These are phyloP conservation scores for Filosporella fistucella DNA, from an alignment of 495 filamentous ascomycete species.

Conservation along the genomic window DNA sequence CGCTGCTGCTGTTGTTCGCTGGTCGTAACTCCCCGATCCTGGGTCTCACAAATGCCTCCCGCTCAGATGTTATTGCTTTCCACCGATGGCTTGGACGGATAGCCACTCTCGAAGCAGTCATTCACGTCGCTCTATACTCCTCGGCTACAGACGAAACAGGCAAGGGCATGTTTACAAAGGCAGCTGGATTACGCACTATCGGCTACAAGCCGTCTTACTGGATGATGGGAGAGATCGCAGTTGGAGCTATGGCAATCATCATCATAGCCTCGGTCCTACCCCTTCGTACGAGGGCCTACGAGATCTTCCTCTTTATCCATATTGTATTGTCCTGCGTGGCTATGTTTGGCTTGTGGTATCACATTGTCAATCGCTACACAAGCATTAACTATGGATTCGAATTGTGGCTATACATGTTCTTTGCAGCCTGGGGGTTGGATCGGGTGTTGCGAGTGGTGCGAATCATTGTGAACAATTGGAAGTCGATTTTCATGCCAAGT, in stretches of 20 bases:
- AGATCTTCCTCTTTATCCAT: constrained; percentile 50
- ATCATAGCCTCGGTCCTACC: constrained; percentile 40
- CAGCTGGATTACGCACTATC: not conserved
- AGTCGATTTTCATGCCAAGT: not conserved
- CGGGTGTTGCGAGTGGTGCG: constrained; percentile 43
- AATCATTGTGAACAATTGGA: not conserved
- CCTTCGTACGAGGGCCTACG: constrained; percentile 44
- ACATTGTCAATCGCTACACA: not conserved
- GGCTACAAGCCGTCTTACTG: not conserved
- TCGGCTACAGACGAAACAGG: not conserved
- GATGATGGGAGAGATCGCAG: constrained; percentile 31
- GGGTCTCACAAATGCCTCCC: constrained; percentile 51
- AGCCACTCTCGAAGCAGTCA: constrained; percentile 44
- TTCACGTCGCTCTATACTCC: constrained; percentile 37
- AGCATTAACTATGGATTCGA: not conserved
- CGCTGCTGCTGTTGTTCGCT: constrained; percentile 46
- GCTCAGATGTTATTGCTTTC: constrained; percentile 47
- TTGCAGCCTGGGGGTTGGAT: constrained; percentile 49
- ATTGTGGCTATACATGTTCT: constrained; percentile 4
- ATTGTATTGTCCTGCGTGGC: constrained; percentile 45
- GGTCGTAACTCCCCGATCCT: constrained; percentile 52
- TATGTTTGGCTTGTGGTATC: constrained; percentile 21
- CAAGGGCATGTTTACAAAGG: not conserved
- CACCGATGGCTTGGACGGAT: constrained; percentile 53
- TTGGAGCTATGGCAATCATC: constrained; percentile 41